Conservation (phyloP, 2,329 filamentous ascomycete species). For the Massarina eburnea region DNA sequence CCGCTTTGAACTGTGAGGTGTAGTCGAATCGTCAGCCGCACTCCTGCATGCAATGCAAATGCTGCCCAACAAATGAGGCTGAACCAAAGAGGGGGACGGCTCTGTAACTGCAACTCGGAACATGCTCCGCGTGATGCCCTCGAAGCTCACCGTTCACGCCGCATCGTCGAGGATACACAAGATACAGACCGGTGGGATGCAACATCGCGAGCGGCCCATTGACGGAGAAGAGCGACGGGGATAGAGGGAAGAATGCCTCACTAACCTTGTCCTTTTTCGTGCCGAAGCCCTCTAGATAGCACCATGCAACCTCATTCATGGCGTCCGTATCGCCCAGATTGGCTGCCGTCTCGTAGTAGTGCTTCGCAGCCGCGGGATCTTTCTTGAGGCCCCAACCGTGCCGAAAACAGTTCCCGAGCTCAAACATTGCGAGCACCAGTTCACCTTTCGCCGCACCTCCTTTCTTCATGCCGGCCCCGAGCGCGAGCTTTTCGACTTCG, state of each 20-base stretch:
- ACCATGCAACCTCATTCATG: conserved; percentile 97
- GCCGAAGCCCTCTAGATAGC: conserved; percentile 94
- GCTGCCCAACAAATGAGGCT: conserved; percentile 48
- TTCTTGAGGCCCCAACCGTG: conserved; percentile 90
- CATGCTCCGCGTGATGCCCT: conserved; percentile 26
- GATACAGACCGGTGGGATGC: conserved; percentile 29
- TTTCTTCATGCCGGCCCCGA: conserved; percentile 85
- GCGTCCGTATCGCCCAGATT: conserved; percentile 96
- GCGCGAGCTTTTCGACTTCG: conserved; percentile 78
- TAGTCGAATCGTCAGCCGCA: conserved; percentile 31
- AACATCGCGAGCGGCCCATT: conserved; percentile 6
- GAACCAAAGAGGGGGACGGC: conserved; percentile 10
- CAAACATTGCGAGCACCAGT: conserved; percentile 92
- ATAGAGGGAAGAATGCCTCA: conserved; percentile 25
- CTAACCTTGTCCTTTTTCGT: conserved; percentile 98
- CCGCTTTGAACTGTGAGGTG: conserved; percentile 70
- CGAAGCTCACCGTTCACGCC: conserved; percentile 29
- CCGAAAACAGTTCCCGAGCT: conserved; percentile 88
- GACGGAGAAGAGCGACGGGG: conserved; percentile 1
- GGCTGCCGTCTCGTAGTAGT: conserved; percentile 97
- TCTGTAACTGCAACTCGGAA: conserved; percentile 30
- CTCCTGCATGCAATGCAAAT: conserved; percentile 18
- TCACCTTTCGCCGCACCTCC: conserved; percentile 95
- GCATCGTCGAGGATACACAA: conserved; percentile 16
- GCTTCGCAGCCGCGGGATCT: conserved; percentile 78